Evolutionary conservation across 345 rosid species (phyloP).

Genomic region (Heritiera littoralis): DNA sequence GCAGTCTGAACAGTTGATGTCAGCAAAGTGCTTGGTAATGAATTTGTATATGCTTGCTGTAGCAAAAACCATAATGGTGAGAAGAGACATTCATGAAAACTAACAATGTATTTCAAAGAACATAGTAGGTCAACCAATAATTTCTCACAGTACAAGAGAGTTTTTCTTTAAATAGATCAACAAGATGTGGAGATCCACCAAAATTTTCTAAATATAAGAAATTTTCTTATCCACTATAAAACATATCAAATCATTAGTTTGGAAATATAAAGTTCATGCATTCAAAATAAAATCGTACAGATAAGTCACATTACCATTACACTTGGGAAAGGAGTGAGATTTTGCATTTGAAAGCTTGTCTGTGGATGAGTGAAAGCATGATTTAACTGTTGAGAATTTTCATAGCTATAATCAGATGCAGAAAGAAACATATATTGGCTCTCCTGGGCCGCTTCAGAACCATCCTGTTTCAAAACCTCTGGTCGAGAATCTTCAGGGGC

Average conservation of each 20-base stretch:
- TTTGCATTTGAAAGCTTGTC: slow-evolving; percentile 69
- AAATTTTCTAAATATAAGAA: neutral
- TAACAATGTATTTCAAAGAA: neutral
- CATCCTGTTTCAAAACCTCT: slow-evolving; percentile 70
- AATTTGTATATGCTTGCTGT: slow-evolving; percentile 67
- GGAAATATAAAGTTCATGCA: slow-evolving; percentile 10
- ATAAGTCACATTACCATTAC: slow-evolving; percentile 61
- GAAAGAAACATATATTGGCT: slow-evolving; percentile 73
- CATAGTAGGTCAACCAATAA: neutral
- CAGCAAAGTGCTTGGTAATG: slow-evolving; percentile 71
- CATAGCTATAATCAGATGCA: slow-evolving; percentile 65
- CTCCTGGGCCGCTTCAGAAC: slow-evolving; percentile 52
- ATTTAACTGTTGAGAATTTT: slow-evolving; percentile 62
- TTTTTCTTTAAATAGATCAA: slow-evolving; percentile 1
- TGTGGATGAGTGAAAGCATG: slow-evolving; percentile 57
- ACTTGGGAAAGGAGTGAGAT: slow-evolving; percentile 62
- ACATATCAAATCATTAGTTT: neutral
- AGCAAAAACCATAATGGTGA: slow-evolving; percentile 22
- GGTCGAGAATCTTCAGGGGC: slow-evolving; percentile 55
- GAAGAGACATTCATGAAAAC: neutral
- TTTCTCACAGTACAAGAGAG: neutral
- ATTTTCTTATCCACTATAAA: neutral
- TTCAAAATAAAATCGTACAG: neutral
- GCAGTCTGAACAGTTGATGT: slow-evolving; percentile 68
- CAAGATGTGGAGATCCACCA: neutral